These are phyloP conservation scores for Bromus sterilis DNA, from an alignment of 176 grass and related monocot genomes.

Conservation along the genomic window DNA sequence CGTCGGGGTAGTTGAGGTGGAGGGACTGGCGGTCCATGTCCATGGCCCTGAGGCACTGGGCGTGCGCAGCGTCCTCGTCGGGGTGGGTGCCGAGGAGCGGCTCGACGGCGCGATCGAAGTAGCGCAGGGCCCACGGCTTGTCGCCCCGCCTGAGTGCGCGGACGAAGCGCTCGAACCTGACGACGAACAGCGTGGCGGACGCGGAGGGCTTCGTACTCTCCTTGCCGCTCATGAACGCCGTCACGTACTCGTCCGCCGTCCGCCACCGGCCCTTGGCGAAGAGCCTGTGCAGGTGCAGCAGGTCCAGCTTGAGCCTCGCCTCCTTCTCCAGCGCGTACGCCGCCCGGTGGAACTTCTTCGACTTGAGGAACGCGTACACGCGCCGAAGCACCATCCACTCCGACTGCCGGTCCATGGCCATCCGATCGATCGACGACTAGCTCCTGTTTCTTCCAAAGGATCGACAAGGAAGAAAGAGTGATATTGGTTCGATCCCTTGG, in stretches of 20 bases:
- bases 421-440: neutral
- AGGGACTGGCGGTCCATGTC: neutral
- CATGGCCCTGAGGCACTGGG: neutral
- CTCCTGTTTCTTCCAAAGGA: too few species aligned
- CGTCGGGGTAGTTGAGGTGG: neutral
- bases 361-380: neutral
- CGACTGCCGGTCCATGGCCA: neutral
- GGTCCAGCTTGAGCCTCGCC: neutral
- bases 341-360: conserved; percentile 1
- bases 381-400: neutral
- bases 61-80: neutral
- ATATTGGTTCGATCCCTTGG: too few species aligned
- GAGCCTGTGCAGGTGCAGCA: neutral
- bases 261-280: neutral
- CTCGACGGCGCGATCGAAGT: neutral
- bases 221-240: neutral
- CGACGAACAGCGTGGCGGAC: neutral
- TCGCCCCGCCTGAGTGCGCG: neutral
- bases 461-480: too few species aligned
- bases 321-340: neutral
- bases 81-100: neutral
- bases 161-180: neutral
- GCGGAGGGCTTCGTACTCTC: neutral
- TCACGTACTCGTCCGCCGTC: neutral
- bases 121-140: neutral